Base-by-base conservation (phyloP, 495 filamentous ascomycete species). In the Aspergillus olivimuriae region DNA sequence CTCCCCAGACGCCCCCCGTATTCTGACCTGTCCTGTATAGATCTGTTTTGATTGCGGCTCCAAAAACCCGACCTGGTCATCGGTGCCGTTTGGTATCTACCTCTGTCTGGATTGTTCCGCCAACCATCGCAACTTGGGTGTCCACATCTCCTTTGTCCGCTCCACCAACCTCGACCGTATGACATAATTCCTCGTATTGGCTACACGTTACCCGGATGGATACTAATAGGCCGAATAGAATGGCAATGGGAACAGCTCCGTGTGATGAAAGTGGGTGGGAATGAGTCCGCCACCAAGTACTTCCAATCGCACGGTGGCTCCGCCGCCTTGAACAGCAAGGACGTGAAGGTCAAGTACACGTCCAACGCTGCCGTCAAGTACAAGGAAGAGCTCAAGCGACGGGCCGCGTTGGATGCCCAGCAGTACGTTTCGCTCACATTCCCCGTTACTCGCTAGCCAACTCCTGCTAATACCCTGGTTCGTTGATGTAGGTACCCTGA, bases 191-290 rank as follows among this genome's bases (percentile, higher is more conserved):
- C n/a, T n/a, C n/a, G n/a, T n/a, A n/a, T n/a, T n/a, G n/a, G n/a
- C n/a, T n/a, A n/a, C n/a, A n/a, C n/a, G n/a, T n/a, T n/a, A n/a
- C 21, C 10, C 15, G 17, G 22, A 21, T n/a, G 14, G 30, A 34
- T 17, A 43, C 53, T 66, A 50, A 67, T 50, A 37, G 15, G 10
- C 8, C 28, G 31, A 39, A 38, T 56, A 98, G 92, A 94, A 72
- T 98, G 94, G 94, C 87, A 95, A 84, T 97, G 92, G 91, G 90
- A 96, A 57, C 90, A 97, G 59, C 78, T 98, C 23, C 85, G 92
- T 31, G 65, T 86, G n/a, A 98, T 98, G 92, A 97, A 97, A 68
- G 87, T 95, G 14, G 92, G 92, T 52, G 92, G 92, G 44, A 98
- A 98, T 61, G 92, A 97, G 65, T 95, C 89, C 22, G 94, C 92